Evolutionary conservation across 306 rosid genomes (phyloP), one percentile per base, ranked within the genome.

Genomic region (Luffa acutangula): DNA sequence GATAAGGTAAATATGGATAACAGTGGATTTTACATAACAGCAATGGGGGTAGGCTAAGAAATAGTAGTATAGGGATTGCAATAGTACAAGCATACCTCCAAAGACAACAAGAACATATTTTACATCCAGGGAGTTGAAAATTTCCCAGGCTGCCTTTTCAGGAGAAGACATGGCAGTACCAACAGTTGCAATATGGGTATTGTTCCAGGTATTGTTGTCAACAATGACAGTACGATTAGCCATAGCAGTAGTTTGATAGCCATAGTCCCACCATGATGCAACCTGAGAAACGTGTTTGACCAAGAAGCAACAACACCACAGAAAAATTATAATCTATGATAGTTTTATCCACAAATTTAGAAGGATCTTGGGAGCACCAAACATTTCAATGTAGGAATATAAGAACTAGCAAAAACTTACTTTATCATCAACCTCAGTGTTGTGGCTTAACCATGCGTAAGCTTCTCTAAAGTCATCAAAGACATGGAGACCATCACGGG

Each of bases 81-180:
- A 46, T 20, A 80, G 39, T 79, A 83, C 87, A 83, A 86, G 73
- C 80, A 66, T 78, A 96, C 99, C 99, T 96, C 99, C 99, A 86
- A 96, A 96, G 88, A 96, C 98, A 65, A 96, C 94, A 70, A 96
- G 99, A 80, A 96, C 99, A 75, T 96, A 96, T 96, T 93, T 96
- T 64, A 96, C 99, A 82, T 96, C 98, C 90, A 96, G 85, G 12
- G 99, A 96, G 72, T 93, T 82, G 83, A 93, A 96, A 82, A 96
- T 96, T 89, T 96, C 99, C 99, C 99, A 96, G 79, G 99, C 99
- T 20, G 94, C 92, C 93, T 91, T 96, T 86, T 96, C 99, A 5
- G 99, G 99, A 79, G 99, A 96, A 85, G 99, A 96, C 99, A 96
- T 96, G 43, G 99, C 99, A 84, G 99, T 96, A 62, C 99, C 99